Evolutionary conservation across 2,329 filamentous ascomycete species (phyloP).

Genomic region (Gnomoniopsis sp.): DNA sequence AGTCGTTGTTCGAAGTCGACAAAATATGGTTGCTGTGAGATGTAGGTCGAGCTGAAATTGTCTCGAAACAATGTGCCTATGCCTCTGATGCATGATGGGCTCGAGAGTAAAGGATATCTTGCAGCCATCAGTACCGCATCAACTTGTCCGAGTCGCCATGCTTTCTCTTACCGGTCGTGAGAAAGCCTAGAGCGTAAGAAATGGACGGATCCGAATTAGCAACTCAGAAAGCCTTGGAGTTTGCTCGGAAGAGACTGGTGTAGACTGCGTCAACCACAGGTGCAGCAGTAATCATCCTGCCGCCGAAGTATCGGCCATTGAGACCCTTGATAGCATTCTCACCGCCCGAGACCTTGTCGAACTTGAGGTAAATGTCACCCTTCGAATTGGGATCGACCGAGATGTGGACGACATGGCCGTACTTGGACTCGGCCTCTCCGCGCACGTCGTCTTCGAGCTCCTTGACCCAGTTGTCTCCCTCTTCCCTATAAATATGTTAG

Average conservation of each 20-base stretch:
- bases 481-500: constrained; percentile 62
- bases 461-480: constrained; percentile 84
- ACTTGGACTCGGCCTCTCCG: constrained; percentile 89
- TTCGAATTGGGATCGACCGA: constrained; percentile 87
- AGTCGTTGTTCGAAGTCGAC: not conserved
- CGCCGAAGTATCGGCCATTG: constrained; percentile 94
- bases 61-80: no score
- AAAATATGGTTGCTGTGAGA: no score
- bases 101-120: constrained; percentile 12
- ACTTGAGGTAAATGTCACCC: constrained; percentile 98
- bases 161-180: constrained; percentile 22
- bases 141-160: constrained; percentile 11
- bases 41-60: no score
- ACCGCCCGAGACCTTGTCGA: constrained; percentile 90
- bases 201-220: constrained; percentile 51
- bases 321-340: constrained; percentile 97
- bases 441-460: constrained; percentile 93
- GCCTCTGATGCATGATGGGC: not conserved
- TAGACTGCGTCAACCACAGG: constrained; percentile 98
- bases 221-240: constrained; percentile 74
- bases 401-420: constrained; percentile 97
- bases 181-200: constrained; percentile 45
- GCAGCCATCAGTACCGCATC: constrained; percentile 19
- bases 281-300: constrained; percentile 86
- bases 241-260: constrained; percentile 83